These are phyloP conservation scores for Lycium barbarum DNA, from an alignment of 257 asterid species.

Conservation along the genomic window DNA sequence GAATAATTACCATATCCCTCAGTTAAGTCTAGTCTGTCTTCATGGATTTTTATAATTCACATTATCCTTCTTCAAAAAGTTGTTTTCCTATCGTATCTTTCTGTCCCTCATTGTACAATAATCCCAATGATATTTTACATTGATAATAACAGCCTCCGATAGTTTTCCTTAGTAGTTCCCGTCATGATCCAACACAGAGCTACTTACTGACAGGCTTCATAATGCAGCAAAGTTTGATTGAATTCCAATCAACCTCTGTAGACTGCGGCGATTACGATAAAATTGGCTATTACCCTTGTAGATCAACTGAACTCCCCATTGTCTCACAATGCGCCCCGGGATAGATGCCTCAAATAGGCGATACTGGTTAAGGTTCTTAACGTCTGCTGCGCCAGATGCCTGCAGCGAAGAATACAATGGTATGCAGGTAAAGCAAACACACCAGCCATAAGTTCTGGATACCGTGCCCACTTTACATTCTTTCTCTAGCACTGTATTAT, in stretches of 20 bases:
- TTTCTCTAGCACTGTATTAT: background rate
- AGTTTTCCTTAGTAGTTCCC: no score
- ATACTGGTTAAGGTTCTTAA: background rate
- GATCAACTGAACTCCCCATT: background rate
- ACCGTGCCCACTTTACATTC: background rate
- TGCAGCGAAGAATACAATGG: background rate
- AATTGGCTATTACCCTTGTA: background rate
- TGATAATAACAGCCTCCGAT: no score
- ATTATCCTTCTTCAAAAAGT: no score
- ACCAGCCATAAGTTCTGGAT: background rate
- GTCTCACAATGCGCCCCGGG: background rate
- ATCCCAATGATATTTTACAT: no score
- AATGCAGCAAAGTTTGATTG: background rate
- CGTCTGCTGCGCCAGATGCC: background rate
- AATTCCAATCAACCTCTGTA: no score
- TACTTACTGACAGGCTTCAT: no score
- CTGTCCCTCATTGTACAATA: no score
- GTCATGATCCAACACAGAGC: background rate
- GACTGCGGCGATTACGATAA: no score
- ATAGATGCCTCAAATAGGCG: background rate
- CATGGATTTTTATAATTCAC: no score
- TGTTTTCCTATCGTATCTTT: no score
- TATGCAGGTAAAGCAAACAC: constrained; percentile 14
- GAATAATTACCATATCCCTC: no score
- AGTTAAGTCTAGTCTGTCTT: no score